Conservation (phyloP, 129 eudicot species). For the Tanacetum coccineum region DNA sequence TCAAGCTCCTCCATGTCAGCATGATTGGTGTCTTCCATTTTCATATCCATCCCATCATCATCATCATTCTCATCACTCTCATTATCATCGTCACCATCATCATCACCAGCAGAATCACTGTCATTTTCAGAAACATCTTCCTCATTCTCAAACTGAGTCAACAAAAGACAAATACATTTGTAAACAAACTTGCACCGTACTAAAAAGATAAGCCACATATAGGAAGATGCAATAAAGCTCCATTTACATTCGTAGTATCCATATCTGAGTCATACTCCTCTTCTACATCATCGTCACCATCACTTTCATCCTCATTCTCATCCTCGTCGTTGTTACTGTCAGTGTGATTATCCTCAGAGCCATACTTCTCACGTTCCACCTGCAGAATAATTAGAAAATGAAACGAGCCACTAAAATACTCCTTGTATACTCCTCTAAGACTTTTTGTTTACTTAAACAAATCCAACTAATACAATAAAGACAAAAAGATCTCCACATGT, state of each 20-base stretch:
- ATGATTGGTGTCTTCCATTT: slow-evolving; percentile 31
- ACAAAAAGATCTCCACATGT: no score
- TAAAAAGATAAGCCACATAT: slow-evolving; percentile 10
- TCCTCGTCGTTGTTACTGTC: no score
- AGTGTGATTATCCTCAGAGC: slow-evolving; percentile 8
- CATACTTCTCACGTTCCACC: slow-evolving; percentile 16
- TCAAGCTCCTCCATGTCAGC: slow-evolving; percentile 87
- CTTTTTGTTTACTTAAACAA: not conserved
- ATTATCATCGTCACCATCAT: slow-evolving; percentile 23
- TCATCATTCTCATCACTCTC: slow-evolving; percentile 29
- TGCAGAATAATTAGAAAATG: not conserved
- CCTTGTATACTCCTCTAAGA: not conserved
- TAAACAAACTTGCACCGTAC: slow-evolving; percentile 1
- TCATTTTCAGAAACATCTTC: slow-evolving; percentile 26
- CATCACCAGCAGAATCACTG: slow-evolving; percentile 15
- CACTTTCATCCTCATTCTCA: not conserved
- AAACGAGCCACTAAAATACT: not conserved
- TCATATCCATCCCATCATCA: slow-evolving; percentile 22
- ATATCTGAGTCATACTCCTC: slow-evolving; percentile 28
- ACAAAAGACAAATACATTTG: not conserved
- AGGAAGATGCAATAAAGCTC: slow-evolving; percentile 14
- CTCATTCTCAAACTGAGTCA: slow-evolving; percentile 23
- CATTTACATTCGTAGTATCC: slow-evolving; percentile 27
- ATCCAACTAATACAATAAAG: not conserved
- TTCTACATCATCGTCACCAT: not conserved